phyloP scores from a whole-genome alignment of 495 filamentous ascomycete genomes.

The Penicillium lagena region DNA sequence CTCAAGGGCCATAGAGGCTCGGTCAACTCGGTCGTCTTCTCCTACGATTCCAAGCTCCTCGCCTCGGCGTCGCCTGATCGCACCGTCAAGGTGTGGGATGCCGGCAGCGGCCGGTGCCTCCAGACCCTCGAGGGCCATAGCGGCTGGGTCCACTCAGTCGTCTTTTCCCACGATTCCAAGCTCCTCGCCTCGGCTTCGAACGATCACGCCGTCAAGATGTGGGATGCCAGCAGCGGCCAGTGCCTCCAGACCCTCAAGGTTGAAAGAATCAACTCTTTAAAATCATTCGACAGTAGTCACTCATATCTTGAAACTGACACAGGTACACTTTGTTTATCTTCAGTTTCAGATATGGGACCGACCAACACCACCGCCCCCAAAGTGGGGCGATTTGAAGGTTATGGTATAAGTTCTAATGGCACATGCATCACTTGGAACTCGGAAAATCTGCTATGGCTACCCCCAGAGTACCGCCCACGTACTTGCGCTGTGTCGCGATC shows the following conservation, averaged over 20 bases:
- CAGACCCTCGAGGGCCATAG: neutral
- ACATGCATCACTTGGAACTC: conserved; percentile 18
- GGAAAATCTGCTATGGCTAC: conserved; percentile 14
- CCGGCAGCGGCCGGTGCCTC: neutral
- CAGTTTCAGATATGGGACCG: too few relatives aligned
- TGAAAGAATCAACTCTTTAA: neutral
- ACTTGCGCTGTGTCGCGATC: too few relatives aligned
- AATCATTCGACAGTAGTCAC: neutral
- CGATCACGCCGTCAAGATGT: conserved; percentile 12
- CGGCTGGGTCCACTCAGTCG: conserved; percentile 11
- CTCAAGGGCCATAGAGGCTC: conserved; percentile 9
- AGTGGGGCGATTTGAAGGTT: neutral
- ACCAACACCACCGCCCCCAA: neutral
- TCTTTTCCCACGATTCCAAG: conserved; percentile 15
- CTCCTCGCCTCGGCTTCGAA: conserved; percentile 12
- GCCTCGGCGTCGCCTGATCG: conserved; percentile 10
- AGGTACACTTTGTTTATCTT: neutral
- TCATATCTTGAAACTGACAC: neutral
- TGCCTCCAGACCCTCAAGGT: neutral
- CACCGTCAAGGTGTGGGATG: conserved; percentile 18
- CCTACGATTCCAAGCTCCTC: conserved; percentile 8
- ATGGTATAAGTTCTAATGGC: conserved; percentile 4
- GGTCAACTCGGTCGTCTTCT: conserved; percentile 18
- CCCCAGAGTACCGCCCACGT: conserved; percentile 12
- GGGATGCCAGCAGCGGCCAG: conserved; percentile 5